These are phyloP conservation scores for Colletotrichum cereale DNA, from an alignment of 2,329 filamentous ascomycete genomes.

Conservation along the genomic window DNA sequence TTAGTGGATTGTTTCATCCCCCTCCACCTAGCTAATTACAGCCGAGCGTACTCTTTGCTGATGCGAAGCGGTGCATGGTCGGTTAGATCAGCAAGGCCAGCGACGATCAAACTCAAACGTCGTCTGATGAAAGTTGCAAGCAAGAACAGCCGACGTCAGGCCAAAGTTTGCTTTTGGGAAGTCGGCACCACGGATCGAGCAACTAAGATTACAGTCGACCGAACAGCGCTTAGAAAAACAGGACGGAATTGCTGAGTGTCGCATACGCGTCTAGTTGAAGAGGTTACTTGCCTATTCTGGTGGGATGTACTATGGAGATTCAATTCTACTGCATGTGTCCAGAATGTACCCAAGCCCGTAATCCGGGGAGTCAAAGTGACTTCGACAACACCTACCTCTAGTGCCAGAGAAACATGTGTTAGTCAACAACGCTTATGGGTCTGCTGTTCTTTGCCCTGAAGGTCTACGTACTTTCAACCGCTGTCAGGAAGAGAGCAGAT, in stretches of 20 bases:
- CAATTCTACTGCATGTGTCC: not conserved
- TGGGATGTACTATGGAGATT: not conserved
- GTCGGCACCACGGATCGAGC: not conserved
- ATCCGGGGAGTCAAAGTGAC: not conserved
- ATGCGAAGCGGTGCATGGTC: not conserved
- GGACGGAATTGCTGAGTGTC: not conserved
- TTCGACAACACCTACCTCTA: not conserved
- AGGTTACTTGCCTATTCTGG: too few relatives aligned
- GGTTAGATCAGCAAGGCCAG: not conserved
- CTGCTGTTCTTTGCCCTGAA: not conserved
- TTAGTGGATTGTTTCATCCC: not conserved
- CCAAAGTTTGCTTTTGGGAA: not conserved
- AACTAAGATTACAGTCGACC: not conserved
- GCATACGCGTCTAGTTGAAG: not conserved
- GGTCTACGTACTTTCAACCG: too few relatives aligned
- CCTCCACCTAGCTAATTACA: not conserved
- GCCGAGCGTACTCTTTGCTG: not conserved
- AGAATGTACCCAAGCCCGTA: not conserved
- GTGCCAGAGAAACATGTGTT: not conserved
- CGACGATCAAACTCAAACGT: not conserved
- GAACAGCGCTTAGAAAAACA: not conserved
- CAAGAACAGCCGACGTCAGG: not conserved
- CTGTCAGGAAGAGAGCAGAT: not conserved
- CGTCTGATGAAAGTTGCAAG: not conserved
- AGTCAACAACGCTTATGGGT: too few relatives aligned